A percentile compares a stretch with the other conserved stretches of the same genome.
Conservation (phyloP, 129 eudicot genomes). For the Flaveria ramosissima region DNA sequence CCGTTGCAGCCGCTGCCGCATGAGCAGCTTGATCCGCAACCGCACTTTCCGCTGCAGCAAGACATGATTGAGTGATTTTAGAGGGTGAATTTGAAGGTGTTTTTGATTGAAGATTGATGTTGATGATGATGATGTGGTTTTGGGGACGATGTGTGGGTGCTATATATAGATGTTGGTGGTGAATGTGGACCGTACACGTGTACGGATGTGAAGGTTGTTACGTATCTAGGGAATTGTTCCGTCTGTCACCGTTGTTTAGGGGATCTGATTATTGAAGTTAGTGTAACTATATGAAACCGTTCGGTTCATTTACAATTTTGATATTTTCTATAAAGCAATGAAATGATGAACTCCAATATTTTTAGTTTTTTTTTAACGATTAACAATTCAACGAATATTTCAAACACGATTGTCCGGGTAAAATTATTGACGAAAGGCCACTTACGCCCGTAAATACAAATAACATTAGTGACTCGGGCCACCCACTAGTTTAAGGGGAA, state of each 20-base stretch:
- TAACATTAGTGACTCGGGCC: no score
- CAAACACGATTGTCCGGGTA: no score
- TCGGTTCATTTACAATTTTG: neutral
- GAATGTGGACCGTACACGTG: slow-evolving; percentile 49
- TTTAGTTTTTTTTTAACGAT: no score
- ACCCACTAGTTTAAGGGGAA: no score
- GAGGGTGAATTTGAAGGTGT: slow-evolving; percentile 3
- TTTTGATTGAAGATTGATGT: slow-evolving; percentile 30
- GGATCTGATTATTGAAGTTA: slow-evolving; percentile 11
- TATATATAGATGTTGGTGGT: slow-evolving; percentile 35
- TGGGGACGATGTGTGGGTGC: slow-evolving; percentile 19
- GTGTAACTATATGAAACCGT: slow-evolving; percentile 26
- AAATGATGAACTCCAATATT: no score
- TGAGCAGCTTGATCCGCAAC: slow-evolving; percentile 75
- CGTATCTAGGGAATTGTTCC: slow-evolving; percentile 27
- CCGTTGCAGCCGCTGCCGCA: slow-evolving; percentile 77
- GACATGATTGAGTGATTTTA: slow-evolving; percentile 50
- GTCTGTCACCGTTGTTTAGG: neutral
- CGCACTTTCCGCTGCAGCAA: slow-evolving; percentile 70
- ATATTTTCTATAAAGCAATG: no score
- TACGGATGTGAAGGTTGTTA: slow-evolving; percentile 21
- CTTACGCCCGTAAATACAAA: no score
- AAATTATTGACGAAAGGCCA: no score
- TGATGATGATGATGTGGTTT: neutral
- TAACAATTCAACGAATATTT: no score